Evolutionary conservation across 345 rosid genomes (phyloP).

Genomic region (Hypericum perforatum): DNA sequence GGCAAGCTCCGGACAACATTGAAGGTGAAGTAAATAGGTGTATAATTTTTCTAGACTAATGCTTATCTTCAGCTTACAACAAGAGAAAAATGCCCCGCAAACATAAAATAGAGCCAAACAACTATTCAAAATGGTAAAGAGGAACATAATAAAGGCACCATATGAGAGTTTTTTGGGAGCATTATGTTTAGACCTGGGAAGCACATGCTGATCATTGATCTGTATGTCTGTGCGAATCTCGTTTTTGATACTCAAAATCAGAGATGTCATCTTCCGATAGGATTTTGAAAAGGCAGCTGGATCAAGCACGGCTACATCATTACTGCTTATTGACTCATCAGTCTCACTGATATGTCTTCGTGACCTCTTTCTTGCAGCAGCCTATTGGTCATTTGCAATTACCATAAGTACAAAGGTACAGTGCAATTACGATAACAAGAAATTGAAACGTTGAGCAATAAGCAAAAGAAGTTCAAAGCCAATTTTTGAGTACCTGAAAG

Average conservation of each 20-base stretch:
- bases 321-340: slow-evolving; percentile 16
- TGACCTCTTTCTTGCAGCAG: slow-evolving; percentile 24
- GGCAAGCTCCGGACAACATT: too few relatives aligned
- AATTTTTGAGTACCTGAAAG: slow-evolving; percentile 16
- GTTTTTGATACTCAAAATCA: slow-evolving; percentile 12
- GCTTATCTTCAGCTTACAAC: too few relatives aligned
- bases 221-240: slow-evolving; percentile 16
- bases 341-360: slow-evolving; percentile 14
- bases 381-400: slow-evolving; percentile 8
- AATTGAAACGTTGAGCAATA: background rate
- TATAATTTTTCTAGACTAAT: too few relatives aligned
- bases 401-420: background rate
- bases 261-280: slow-evolving; percentile 18
- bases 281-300: slow-evolving; percentile 8
- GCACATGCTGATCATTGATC: slow-evolving; percentile 18
- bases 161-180: background rate
- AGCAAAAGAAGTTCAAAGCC: background rate
- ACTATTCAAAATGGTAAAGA: too few relatives aligned
- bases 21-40: too few relatives aligned
- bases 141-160: too few relatives aligned
- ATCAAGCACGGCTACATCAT: slow-evolving; percentile 9
- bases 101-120: too few relatives aligned
- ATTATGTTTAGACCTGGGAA: slow-evolving; percentile 12
- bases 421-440: too few relatives aligned
- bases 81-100: too few relatives aligned